Evolutionary conservation across 352 stramenopile species (phyloP).

Genomic region (Pythium apleroticum): DNA sequence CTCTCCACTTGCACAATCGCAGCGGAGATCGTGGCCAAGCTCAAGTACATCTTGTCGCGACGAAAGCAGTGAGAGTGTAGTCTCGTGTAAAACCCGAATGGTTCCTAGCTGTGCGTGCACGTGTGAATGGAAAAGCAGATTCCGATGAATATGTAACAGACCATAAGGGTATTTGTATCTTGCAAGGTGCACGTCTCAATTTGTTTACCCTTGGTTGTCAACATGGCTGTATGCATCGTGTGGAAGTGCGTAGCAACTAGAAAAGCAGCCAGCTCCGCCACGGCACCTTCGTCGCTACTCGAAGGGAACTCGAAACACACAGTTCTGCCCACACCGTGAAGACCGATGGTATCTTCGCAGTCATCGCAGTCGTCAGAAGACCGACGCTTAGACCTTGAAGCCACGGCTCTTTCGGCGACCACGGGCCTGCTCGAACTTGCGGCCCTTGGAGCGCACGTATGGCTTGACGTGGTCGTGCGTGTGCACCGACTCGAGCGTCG

Average conservation of each 20-base stretch:
- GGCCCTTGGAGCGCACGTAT: constrained; percentile 97
- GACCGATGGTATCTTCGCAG: constrained; percentile 24
- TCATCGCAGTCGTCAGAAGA: constrained; percentile 13
- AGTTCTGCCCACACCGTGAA: constrained; percentile 21
- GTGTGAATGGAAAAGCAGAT: neutral
- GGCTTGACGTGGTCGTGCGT: constrained; percentile 99
- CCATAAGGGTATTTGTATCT: constrained; percentile 11
- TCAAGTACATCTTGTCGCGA: constrained; percentile 89
- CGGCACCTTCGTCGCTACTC: constrained; percentile 28
- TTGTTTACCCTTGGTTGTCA: constrained; percentile 33
- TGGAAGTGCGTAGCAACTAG: neutral
- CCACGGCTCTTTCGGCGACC: constrained; percentile 97
- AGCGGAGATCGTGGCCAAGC: constrained; percentile 89
- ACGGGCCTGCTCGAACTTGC: constrained; percentile 99
- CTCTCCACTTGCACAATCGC: constrained; percentile 10
- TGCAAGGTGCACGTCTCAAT: constrained; percentile 83
- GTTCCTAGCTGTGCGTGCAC: no score
- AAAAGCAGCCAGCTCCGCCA: constrained; percentile 8
- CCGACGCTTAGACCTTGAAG: constrained; percentile 98
- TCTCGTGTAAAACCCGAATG: no score
- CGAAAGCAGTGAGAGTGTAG: constrained; percentile 49
- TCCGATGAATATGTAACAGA: neutral
- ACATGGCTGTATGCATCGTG: constrained; percentile 18
- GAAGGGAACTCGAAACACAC: constrained; percentile 16
- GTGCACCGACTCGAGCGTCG: constrained; percentile 96